Conservation (phyloP, 345 rosid species). For the Ricinus communis region DNA sequence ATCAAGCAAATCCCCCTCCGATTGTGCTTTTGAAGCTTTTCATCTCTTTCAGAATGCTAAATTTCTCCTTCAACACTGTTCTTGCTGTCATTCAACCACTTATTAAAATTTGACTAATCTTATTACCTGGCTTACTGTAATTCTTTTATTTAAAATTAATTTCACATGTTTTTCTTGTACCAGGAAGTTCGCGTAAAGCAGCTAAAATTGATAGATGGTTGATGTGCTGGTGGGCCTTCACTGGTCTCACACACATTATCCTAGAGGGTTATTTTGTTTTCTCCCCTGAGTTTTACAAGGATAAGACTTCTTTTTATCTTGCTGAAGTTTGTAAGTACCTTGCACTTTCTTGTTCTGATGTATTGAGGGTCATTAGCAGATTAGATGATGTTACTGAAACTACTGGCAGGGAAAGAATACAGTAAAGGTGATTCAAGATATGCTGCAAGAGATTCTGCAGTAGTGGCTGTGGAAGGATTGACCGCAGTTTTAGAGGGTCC, state of each 20-base stretch:
- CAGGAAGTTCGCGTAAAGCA: constrained; percentile 47
- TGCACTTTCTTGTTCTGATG: neutral
- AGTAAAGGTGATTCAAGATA: constrained; percentile 98
- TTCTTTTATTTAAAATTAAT: no score
- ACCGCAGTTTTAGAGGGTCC: constrained; percentile 91
- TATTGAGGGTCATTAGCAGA: neutral
- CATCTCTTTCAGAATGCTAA: neutral
- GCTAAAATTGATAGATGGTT: constrained; percentile 54
- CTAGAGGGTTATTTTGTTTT: constrained; percentile 92
- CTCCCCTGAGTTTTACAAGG: constrained; percentile 82
- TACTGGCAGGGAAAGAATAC: constrained; percentile 83
- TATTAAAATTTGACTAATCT: neutral
- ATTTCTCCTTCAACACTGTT: no score
- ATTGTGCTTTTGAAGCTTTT: no score
- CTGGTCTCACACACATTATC: constrained; percentile 79
- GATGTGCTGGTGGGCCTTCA: constrained; percentile 99
- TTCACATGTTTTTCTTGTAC: constrained; percentile 8
- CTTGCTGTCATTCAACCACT: neutral
- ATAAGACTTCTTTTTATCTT: constrained; percentile 63
- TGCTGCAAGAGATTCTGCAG: constrained; percentile 67
- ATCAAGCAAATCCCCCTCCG: no score
- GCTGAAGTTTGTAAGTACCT: constrained; percentile 88
- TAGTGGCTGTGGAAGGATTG: constrained; percentile 79
- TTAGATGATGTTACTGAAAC: no score
- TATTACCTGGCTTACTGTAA: no score